phyloP scores from a whole-genome alignment of 2,329 filamentous ascomycete species.

The Drechslerella coelobrocha region DNA sequence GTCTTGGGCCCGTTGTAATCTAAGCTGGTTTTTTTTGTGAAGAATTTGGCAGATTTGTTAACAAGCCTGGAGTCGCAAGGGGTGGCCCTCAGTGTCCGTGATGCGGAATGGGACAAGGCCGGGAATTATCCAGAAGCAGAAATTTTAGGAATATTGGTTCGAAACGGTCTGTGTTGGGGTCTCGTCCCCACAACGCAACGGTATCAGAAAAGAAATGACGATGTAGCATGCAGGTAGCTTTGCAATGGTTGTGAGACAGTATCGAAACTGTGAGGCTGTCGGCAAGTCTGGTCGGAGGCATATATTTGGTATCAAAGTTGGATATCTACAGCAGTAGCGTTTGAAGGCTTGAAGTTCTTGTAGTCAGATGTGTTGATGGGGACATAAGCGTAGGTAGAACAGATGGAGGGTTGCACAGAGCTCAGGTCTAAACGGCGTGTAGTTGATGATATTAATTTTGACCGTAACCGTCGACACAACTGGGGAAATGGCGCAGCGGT shows the following conservation, averaged over 20 bases:
- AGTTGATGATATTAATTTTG: background rate
- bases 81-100: background rate
- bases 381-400: too few relatives aligned
- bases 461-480: conserved; percentile 2
- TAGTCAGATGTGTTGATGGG: too few relatives aligned
- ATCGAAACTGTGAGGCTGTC: too few relatives aligned
- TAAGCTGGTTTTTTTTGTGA: too few relatives aligned
- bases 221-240: too few relatives aligned
- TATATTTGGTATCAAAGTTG: too few relatives aligned
- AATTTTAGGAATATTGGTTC: background rate
- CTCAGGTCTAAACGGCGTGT: background rate
- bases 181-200: background rate
- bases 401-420: background rate
- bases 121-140: background rate
- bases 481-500: conserved; percentile 50
- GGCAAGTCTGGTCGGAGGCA: too few relatives aligned
- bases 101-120: background rate
- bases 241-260: too few relatives aligned
- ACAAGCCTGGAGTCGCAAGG: background rate
- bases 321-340: too few relatives aligned
- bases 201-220: background rate
- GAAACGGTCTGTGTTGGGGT: conserved; percentile 1
- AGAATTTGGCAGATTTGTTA: too few relatives aligned
- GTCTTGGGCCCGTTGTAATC: too few relatives aligned
- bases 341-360: too few relatives aligned